A percentile compares a stretch with the other conserved stretches of the same genome.
Evolutionary conservation across 2,329 filamentous ascomycete genomes (phyloP).

Genomic region (Claviceps humidiphila): DNA sequence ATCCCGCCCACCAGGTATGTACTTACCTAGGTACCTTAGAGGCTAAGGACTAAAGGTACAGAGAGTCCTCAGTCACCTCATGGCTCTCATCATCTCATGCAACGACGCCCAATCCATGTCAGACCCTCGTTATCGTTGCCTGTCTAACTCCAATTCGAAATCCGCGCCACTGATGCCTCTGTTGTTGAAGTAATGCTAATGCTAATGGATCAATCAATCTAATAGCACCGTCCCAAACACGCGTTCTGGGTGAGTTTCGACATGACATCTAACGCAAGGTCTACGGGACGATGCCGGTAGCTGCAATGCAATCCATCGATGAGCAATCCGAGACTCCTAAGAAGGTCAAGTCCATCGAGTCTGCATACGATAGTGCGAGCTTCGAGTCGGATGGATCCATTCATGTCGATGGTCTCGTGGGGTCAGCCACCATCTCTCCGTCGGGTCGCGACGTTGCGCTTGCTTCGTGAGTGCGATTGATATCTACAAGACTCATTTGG

Average conservation of each 20-base stretch:
- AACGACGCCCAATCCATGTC: neutral
- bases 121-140: neutral
- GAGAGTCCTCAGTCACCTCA: neutral
- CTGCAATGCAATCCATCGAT: conserved; percentile 35
- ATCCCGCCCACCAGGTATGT: too few relatives aligned
- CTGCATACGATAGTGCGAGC: conserved; percentile 71
- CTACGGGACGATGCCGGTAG: neutral
- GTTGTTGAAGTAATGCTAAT: neutral
- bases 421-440: conserved; percentile 85
- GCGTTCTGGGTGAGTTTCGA: conserved; percentile 1
- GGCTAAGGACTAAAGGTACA: too few relatives aligned
- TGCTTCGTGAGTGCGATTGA: conserved; percentile 46
- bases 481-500: conserved; percentile 12
- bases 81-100: neutral
- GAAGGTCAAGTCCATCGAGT: conserved; percentile 47
- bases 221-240: neutral
- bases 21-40: too few relatives aligned
- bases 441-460: conserved; percentile 82
- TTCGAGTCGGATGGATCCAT: conserved; percentile 79
- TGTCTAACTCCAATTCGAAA: neutral
- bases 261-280: conserved; percentile 3
- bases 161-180: neutral
- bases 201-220: neutral
- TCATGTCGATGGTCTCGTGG: conserved; percentile 67
- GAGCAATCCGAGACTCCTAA: conserved; percentile 31